Evolutionary conservation across 768 basidiomycete genomes (phyloP), one percentile per base, ranked within the genome.

Genomic region (Phylloporus scabripes): DNA sequence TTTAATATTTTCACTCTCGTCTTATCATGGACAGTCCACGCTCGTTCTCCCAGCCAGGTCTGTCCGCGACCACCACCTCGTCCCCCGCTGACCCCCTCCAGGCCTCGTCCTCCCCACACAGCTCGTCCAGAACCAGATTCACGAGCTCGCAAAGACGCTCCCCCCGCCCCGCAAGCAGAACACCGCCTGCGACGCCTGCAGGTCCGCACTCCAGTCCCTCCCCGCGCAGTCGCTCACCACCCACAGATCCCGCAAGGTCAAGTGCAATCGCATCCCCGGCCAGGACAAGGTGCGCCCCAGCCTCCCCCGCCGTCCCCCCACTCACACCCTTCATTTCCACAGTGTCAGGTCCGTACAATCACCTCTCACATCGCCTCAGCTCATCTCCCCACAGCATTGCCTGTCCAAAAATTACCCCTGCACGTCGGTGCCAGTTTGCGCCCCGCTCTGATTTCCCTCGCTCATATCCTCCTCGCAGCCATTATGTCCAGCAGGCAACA

Each of bases 151-250:
- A 46, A 87, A 86, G 72, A 79, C 83, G 1, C 76, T 87, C 0
- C 85, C 89, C 1, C 86, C 87, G n/a, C 87, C 89, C 6, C 74
- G 92, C 49, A 92, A 91, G 65, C 92, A 93, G 70, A 94, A 94
- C 64, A 88, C 90, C 18, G 92, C 92, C 23, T 94, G 92, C 68
- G 92, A 94, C 73, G 87, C 87, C 45, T 94, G 92, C 81, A 85
- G 87, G 87, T 85, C 7, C 50, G 71, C 55, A 9, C 31, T 24
- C 17, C 26, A 28, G 8, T 28, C 37, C 10, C 31, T 42, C 33
- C 26, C 49, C 38, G 48, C 24, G 45, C 34, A 26, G 15, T 21
- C 49, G 50, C 55, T 49, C 23, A 49, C 17, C 46, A 24, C 24
- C 40, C 26, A 59, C 54, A 89, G 90, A 70, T 75, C 86, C 33